Evolutionary conservation across 2,329 filamentous ascomycete species (phyloP).

Genomic region (Hirsutella minnesotensis): DNA sequence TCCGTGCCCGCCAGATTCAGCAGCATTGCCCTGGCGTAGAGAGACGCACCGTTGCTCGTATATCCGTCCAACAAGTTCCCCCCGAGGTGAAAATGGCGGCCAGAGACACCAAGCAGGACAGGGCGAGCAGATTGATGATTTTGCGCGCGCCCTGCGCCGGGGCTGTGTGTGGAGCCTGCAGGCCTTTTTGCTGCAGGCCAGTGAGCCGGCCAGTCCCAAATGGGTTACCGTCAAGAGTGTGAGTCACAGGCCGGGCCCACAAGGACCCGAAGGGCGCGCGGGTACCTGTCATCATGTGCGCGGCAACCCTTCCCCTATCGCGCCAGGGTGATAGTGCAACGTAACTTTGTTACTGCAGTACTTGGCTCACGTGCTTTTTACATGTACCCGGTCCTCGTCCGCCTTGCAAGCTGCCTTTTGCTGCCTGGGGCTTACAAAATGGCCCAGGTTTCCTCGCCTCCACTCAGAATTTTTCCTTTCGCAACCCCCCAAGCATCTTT

Average conservation of each 20-base stretch:
- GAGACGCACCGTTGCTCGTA: too few relatives aligned
- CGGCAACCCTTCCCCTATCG: neutral
- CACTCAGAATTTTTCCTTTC: conserved; percentile 12
- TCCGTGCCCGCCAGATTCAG: too few relatives aligned
- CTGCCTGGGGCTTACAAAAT: conserved; percentile 37
- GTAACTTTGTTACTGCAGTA: neutral
- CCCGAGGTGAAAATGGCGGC: too few relatives aligned
- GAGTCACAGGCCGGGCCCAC: conserved; percentile 20
- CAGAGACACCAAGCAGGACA: too few relatives aligned
- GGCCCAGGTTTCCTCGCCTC: conserved; percentile 13
- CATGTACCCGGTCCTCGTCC: conserved; percentile 2
- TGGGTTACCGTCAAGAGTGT: conserved; percentile 18
- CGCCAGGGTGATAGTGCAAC: neutral
- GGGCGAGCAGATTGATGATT: neutral
- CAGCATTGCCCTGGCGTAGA: too few relatives aligned
- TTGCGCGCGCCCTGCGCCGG: neutral
- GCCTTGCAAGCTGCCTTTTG: conserved; percentile 15
- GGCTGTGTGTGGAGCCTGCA: neutral
- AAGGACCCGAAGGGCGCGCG: conserved; percentile 11
- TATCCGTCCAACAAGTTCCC: too few relatives aligned
- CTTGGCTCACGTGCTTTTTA: neutral
- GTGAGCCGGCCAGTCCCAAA: conserved; percentile 6
- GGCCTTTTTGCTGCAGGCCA: neutral
- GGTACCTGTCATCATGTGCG: conserved; percentile 4
- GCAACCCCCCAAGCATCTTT: conserved; percentile 19